Conservation (phyloP, 306 rosid species). For the Casuarina glauca region DNA sequence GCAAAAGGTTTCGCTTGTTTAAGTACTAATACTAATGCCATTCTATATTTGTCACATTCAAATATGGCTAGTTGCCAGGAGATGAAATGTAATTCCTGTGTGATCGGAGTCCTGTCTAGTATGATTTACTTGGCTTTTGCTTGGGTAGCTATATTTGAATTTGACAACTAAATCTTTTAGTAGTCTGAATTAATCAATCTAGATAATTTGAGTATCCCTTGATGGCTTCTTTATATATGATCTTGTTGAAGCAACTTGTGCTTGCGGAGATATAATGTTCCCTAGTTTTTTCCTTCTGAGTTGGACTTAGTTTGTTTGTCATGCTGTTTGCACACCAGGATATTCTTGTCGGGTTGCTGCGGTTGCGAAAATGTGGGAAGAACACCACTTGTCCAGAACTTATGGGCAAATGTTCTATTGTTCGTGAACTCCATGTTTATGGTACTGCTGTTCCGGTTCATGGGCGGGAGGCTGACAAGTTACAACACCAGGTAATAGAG, state of each 20-base stretch:
- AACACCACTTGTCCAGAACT: conserved; percentile 87
- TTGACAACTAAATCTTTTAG: background rate
- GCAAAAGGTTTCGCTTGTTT: background rate
- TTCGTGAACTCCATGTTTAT: conserved; percentile 96
- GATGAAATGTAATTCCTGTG: background rate
- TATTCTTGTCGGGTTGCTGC: conserved; percentile 87
- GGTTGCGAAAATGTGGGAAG: conserved; percentile 81
- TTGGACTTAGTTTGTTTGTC: conserved; percentile 19
- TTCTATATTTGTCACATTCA: conserved; percentile 3
- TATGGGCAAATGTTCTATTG: conserved; percentile 80
- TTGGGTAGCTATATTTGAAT: background rate
- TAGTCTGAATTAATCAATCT: background rate
- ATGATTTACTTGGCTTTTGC: background rate
- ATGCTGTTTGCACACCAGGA: conserved; percentile 47
- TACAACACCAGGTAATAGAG: conserved; percentile 86
- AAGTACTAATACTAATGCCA: background rate
- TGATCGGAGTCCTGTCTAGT: background rate
- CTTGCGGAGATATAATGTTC: conserved; percentile 19
- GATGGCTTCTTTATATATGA: background rate
- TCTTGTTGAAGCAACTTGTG: background rate
- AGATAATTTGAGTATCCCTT: background rate
- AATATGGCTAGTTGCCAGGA: conserved; percentile 7
- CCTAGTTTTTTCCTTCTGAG: conserved; percentile 11
- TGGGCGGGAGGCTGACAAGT: conserved; percentile 89
- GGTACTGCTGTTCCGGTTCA: conserved; percentile 99